A percentile compares a stretch with the other conserved stretches of the same genome.
Evolutionary conservation across 2,329 filamentous ascomycete genomes (phyloP).

Genomic region (Aureobasidium namibiae): DNA sequence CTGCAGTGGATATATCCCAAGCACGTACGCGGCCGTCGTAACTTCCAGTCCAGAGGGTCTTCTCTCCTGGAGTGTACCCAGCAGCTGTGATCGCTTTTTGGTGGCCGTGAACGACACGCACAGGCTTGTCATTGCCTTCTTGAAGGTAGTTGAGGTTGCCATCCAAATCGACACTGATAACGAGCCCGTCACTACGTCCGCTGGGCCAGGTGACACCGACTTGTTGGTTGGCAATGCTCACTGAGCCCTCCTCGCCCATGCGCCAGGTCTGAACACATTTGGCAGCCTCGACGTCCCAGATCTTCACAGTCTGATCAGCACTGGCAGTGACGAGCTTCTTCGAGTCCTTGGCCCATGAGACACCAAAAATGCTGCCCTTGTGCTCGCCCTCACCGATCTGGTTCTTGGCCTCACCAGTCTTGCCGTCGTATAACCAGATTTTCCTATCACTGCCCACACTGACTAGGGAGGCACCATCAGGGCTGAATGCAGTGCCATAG

Average conservation of each 20-base stretch:
- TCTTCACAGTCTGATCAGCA: slow-evolving; percentile 86
- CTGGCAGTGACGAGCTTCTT: slow-evolving; percentile 83
- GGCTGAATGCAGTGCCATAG: slow-evolving; percentile 79
- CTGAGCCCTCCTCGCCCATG: slow-evolving; percentile 64
- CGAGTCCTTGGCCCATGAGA: slow-evolving; percentile 84
- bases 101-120: slow-evolving; percentile 72
- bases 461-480: slow-evolving; percentile 72
- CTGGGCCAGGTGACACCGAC: slow-evolving; percentile 88
- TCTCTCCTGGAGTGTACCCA: slow-evolving; percentile 44
- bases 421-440: slow-evolving; percentile 94
- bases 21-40: slow-evolving; percentile 80
- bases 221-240: slow-evolving; percentile 76
- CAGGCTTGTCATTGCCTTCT: slow-evolving; percentile 61
- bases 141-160: slow-evolving; percentile 88
- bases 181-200: slow-evolving; percentile 71
- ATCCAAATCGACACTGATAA: slow-evolving; percentile 81
- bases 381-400: slow-evolving; percentile 79
- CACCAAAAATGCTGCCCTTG: slow-evolving; percentile 83
- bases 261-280: slow-evolving; percentile 75
- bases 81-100: slow-evolving; percentile 85
- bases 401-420: slow-evolving; percentile 75
- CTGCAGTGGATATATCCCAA: slow-evolving; percentile 69
- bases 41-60: slow-evolving; percentile 78
- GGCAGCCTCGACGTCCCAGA: slow-evolving; percentile 83
- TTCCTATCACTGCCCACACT: slow-evolving; percentile 87